Evolutionary conservation across 768 basidiomycete genomes (phyloP).

Genomic region (Suillus americanus): DNA sequence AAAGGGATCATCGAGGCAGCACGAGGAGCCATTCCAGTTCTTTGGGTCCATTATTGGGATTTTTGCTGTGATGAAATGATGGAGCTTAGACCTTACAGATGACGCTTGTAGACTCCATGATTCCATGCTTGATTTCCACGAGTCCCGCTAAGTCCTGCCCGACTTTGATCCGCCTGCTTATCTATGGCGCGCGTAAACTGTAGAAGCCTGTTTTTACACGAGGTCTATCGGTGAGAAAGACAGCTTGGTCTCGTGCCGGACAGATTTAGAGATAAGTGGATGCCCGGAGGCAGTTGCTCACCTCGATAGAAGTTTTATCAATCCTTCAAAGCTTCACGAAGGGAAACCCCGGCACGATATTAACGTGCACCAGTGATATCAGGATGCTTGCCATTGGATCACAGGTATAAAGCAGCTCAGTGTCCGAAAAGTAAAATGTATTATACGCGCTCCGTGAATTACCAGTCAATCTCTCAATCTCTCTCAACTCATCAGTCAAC

Average conservation of each 20-base stretch:
- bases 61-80: background rate
- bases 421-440: background rate
- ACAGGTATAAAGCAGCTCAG: conserved; percentile 2
- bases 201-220: background rate
- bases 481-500: conserved; percentile 17
- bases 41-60: background rate
- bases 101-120: background rate
- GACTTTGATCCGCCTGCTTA: background rate
- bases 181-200: background rate
- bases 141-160: background rate
- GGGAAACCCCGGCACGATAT: background rate
- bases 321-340: background rate
- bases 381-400: background rate
- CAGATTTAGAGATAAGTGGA: background rate
- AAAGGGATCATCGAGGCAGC: background rate
- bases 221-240: background rate
- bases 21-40: background rate
- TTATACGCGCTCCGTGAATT: background rate
- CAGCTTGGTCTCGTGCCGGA: background rate
- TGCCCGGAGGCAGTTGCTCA: background rate
- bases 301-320: background rate
- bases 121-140: background rate
- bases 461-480: background rate
- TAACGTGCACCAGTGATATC: background rate
- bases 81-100: background rate